A percentile compares a stretch with the other conserved stretches of the same genome.
Conservation (phyloP, 2,329 filamentous ascomycete species). For the Arthrobotrys pseudoclavata region DNA sequence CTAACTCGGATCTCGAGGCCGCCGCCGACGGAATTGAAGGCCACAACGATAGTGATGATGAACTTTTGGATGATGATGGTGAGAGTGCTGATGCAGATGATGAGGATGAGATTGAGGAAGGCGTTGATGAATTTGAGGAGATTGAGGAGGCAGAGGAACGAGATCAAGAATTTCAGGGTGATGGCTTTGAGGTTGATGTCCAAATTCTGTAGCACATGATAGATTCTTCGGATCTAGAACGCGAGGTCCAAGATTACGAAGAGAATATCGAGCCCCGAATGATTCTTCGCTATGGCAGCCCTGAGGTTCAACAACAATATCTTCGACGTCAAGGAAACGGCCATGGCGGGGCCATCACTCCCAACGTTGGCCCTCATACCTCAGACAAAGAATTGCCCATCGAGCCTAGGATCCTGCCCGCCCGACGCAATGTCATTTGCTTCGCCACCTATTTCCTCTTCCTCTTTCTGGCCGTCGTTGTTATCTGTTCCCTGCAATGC, state of each 20-base stretch:
- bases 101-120: background rate
- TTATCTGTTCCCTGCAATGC: slow-evolving; percentile 11
- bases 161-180: background rate
- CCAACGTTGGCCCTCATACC: background rate
- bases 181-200: slow-evolving; percentile 5
- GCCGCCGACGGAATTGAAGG: background rate
- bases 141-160: background rate
- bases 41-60: background rate
- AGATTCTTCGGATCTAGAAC: slow-evolving; percentile 37
- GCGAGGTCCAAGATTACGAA: slow-evolving; percentile 19
- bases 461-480: background rate
- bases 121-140: background rate
- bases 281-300: slow-evolving; percentile 15
- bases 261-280: slow-evolving; percentile 10
- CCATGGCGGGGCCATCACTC: background rate
- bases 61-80: background rate
- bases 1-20: background rate
- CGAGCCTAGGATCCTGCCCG: background rate
- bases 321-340: slow-evolving; percentile 14
- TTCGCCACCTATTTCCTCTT: background rate
- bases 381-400: background rate
- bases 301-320: background rate
- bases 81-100: slow-evolving; percentile 2
- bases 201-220: slow-evolving; percentile 12
- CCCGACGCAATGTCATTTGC: background rate